phyloP scores from a whole-genome alignment of 1,139 yeast species.

The Pneumocystis oryctolagi region DNA sequence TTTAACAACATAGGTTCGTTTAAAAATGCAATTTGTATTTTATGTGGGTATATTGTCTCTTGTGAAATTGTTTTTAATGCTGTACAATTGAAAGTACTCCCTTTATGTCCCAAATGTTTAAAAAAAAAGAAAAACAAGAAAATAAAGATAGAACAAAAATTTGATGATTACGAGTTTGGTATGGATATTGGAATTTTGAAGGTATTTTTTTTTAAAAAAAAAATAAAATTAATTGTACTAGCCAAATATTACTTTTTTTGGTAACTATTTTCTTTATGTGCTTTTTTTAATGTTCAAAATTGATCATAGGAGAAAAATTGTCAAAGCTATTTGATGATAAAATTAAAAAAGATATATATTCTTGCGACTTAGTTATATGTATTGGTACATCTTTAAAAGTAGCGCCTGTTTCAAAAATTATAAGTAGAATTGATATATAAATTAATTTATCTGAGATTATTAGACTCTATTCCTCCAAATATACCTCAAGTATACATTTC shows the following conservation, averaged over 20 bases:
- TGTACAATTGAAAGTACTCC: slow-evolving; percentile 17
- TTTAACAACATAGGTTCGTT: slow-evolving; percentile 53
- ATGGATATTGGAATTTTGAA: slow-evolving; percentile 10
- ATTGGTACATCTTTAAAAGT: slow-evolving; percentile 91
- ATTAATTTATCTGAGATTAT: neutral
- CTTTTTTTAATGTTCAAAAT: slow-evolving; percentile 51
- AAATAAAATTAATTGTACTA: slow-evolving; percentile 2
- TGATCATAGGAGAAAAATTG: slow-evolving; percentile 41
- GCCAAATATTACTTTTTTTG: slow-evolving; percentile 93
- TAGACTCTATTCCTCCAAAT: slow-evolving; percentile 50
- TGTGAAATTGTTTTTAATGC: slow-evolving; percentile 37
- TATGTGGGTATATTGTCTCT: slow-evolving; percentile 49
- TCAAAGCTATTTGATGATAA: slow-evolving; percentile 44
- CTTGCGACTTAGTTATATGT: slow-evolving; percentile 32
- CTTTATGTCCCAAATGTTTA: slow-evolving; percentile 6
- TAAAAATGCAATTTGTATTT: slow-evolving; percentile 56
- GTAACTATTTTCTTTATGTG: slow-evolving; percentile 56
- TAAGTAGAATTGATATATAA: neutral
- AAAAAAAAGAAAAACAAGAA: slow-evolving; percentile 5
- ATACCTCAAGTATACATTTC: slow-evolving; percentile 79
- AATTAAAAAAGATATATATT: neutral
- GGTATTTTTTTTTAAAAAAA: slow-evolving; percentile 3
- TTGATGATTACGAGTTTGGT: slow-evolving; percentile 17
- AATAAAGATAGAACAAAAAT: slow-evolving; percentile 3
- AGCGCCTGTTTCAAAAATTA: slow-evolving; percentile 89